phyloP scores from a whole-genome alignment of 768 basidiomycete genomes.

The Chalciporus piperatus region DNA sequence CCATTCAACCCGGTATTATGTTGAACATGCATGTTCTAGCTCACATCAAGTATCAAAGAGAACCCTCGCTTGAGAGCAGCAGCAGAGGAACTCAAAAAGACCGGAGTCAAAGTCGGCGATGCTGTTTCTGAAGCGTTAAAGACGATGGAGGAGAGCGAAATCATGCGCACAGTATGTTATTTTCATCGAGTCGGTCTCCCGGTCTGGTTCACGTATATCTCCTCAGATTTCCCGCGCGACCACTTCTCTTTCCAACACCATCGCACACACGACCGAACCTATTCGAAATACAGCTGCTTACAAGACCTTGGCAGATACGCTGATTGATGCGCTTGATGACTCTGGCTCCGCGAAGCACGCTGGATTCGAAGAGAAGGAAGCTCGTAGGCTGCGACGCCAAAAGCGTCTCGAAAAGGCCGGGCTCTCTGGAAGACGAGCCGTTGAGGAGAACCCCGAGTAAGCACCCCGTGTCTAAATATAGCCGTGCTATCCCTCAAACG shows the following conservation, averaged over 20 bases:
- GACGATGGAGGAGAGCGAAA: constrained; percentile 91
- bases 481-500: neutral
- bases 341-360: constrained; percentile 91
- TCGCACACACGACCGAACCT: constrained; percentile 91
- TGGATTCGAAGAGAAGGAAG: constrained; percentile 95
- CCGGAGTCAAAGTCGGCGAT: constrained; percentile 90
- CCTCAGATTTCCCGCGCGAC: constrained; percentile 80
- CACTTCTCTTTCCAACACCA: constrained; percentile 79
- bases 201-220: neutral
- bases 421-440: constrained; percentile 45
- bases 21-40: constrained; percentile 41
- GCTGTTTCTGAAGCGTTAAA: constrained; percentile 90
- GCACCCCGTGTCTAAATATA: constrained; percentile 28
- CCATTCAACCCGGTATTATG: neutral
- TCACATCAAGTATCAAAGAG: constrained; percentile 92
- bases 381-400: constrained; percentile 76
- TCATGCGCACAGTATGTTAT: constrained; percentile 75
- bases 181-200: neutral
- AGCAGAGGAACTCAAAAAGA: constrained; percentile 86
- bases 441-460: constrained; percentile 79
- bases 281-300: constrained; percentile 95
- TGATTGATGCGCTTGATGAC: constrained; percentile 92
- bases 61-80: constrained; percentile 91
- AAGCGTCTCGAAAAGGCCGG: constrained; percentile 84
- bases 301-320: constrained; percentile 83